Evolutionary conservation across 2,329 filamentous ascomycete species (phyloP), one percentile per base, ranked within the genome.

Genomic region (Kalmusia sp.): DNA sequence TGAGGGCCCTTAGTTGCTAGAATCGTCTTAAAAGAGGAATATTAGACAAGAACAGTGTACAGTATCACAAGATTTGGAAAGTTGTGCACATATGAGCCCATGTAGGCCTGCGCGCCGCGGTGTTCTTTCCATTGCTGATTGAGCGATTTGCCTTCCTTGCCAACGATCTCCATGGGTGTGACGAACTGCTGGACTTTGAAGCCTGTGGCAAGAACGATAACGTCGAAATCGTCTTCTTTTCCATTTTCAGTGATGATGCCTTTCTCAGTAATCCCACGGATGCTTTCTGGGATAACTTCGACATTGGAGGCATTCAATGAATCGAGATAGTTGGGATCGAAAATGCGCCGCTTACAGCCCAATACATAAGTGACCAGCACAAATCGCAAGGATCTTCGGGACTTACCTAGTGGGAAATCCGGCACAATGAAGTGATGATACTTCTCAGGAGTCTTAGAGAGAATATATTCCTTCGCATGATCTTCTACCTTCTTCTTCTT

Each of bases 131-230:
- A 65, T 37, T 63, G 62, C 38, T 62, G 31, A 28, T 61, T 38
- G 27, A 68, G 39, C 11, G 45, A 49, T 9, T 51, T 53, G 14
- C 59, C 57, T 14, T 61, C 22, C 31, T 51, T 52, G n/a, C 74
- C 73, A 21, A 59, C 52, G 9, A 76, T 54, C 17, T 67, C 50
- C 58, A 76, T 69, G 0, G 72, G 71, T 8, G 63, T 58, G 5
- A 77, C 57, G 43, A 75, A 77, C 40, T 74, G 47, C 17, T 61
- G 51, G 19, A 75, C 69, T 38, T 75, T 50, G 54, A 75, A 77
- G 5, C 73, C 72, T 2, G 71, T 75, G 5, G 65, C 68, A 11
- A 75, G 57, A 14, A 74, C 60, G 33, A 76, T 73, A 7, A 62
- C 58, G 46, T 75, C 72, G 43, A 72, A 63, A 6, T 61, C 55